phyloP scores from a whole-genome alignment of 345 rosid species.

The Syzygium oleosum region DNA sequence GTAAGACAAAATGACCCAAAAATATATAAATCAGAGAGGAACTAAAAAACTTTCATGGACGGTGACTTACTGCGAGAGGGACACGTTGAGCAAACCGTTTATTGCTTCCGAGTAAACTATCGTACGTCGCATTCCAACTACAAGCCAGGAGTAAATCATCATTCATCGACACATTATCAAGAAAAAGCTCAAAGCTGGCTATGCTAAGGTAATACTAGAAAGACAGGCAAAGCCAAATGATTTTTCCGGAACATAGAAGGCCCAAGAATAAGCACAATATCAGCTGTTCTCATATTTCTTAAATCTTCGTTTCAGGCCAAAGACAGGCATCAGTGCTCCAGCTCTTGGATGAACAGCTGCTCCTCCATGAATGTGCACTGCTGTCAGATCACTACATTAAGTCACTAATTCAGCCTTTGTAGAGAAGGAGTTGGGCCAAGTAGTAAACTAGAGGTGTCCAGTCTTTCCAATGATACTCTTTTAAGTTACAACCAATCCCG shows the following conservation, averaged over 20 bases:
- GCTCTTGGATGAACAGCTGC: not conserved
- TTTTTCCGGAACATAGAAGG: not conserved
- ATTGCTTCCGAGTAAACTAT: slow-evolving; percentile 74
- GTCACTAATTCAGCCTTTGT: not conserved
- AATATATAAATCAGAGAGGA: not conserved
- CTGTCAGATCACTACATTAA: not conserved
- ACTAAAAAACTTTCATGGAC: not conserved
- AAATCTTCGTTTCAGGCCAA: not conserved
- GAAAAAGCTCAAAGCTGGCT: not conserved
- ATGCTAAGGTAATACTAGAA: not conserved
- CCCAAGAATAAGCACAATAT: not conserved
- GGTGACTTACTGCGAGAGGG: slow-evolving; percentile 62
- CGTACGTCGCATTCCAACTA: slow-evolving; percentile 75
- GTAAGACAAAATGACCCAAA: not conserved
- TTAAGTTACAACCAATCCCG: not conserved
- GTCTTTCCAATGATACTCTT: not conserved
- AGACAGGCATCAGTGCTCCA: not conserved
- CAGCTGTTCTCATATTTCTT: not conserved
- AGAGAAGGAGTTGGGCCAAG: not conserved
- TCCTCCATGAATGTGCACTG: not conserved
- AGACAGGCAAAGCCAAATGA: not conserved
- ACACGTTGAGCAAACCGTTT: slow-evolving; percentile 69
- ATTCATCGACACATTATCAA: not conserved
- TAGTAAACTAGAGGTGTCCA: not conserved
- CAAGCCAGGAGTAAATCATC: slow-evolving; percentile 17